A percentile compares a stretch with the other conserved stretches of the same genome.
Conservation (phyloP, 2,329 filamentous ascomycete genomes). For the Teratosphaeria gauchensis region DNA sequence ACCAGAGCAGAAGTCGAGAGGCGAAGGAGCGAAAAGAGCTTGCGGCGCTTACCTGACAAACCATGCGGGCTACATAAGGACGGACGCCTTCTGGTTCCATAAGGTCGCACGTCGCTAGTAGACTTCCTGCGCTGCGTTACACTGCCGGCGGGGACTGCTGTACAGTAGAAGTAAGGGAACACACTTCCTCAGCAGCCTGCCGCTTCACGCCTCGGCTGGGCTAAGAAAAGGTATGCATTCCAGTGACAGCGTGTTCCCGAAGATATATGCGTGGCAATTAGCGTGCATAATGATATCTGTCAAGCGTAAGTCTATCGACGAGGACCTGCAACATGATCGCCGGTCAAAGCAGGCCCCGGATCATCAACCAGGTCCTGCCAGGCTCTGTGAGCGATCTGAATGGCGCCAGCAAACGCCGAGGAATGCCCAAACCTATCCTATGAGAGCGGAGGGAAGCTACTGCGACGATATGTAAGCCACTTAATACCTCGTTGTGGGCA, state of each 20-base stretch:
- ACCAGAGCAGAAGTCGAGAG: not conserved
- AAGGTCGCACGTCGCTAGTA: not conserved
- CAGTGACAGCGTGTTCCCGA: not conserved
- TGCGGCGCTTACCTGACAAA: not conserved
- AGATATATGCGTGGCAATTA: not conserved
- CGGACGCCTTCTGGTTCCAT: not conserved
- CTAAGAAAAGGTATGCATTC: not conserved
- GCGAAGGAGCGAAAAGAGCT: not conserved
- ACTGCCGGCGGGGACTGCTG: not conserved
- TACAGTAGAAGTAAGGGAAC: not conserved
- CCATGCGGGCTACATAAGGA: not conserved
- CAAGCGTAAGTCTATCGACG: not conserved
- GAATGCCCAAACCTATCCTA: not conserved
- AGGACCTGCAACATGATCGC: not conserved
- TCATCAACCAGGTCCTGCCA: not conserved
- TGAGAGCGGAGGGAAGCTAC: not conserved
- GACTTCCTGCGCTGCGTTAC: not conserved
- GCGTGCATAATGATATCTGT: not conserved
- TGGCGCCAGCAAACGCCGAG: not conserved
- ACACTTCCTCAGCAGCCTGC: not conserved
- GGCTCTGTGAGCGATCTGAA: not conserved
- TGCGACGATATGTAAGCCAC: no score
- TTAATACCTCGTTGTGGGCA: not conserved
- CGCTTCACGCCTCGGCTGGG: not conserved
- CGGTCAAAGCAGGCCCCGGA: not conserved